Conservation (phyloP, 1,139 yeast genomes). For the Pichia sp. region DNA sequence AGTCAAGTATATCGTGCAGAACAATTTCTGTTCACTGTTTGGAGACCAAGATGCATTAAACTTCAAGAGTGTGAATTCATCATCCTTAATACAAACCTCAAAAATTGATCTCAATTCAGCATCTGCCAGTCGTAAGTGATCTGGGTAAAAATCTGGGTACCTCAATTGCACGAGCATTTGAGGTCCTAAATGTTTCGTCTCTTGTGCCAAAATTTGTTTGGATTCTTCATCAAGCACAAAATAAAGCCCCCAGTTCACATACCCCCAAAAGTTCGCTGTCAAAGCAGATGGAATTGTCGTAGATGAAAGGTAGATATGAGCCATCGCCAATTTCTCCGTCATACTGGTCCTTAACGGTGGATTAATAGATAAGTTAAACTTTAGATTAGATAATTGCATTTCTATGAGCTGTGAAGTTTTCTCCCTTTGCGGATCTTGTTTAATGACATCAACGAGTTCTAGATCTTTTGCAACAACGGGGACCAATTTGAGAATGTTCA, state of each 20-base stretch:
- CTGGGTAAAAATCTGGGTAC: constrained; percentile 65
- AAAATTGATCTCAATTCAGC: constrained; percentile 75
- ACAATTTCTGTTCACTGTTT: constrained; percentile 61
- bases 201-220: constrained; percentile 5
- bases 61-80: constrained; percentile 61
- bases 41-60: constrained; percentile 69
- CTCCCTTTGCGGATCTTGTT: constrained; percentile 11
- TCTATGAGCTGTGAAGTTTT: constrained; percentile 20
- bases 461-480: constrained; percentile 42
- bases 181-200: constrained; percentile 4
- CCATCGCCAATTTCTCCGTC: constrained; percentile 62
- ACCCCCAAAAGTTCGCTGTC: constrained; percentile 91
- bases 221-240: constrained; percentile 26
- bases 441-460: constrained; percentile 35
- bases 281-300: constrained; percentile 70
- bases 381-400: constrained; percentile 16
- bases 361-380: constrained; percentile 24
- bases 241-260: constrained; percentile 74
- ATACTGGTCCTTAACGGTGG: constrained; percentile 71
- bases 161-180: constrained; percentile 13
- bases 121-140: constrained; percentile 54
- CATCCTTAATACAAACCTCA: constrained; percentile 44
- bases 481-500: constrained; percentile 69
- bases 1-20: constrained; percentile 69
- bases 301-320: constrained; percentile 55